Evolutionary conservation across 106 monocot species (phyloP).

Genomic region (Allium cepa): DNA sequence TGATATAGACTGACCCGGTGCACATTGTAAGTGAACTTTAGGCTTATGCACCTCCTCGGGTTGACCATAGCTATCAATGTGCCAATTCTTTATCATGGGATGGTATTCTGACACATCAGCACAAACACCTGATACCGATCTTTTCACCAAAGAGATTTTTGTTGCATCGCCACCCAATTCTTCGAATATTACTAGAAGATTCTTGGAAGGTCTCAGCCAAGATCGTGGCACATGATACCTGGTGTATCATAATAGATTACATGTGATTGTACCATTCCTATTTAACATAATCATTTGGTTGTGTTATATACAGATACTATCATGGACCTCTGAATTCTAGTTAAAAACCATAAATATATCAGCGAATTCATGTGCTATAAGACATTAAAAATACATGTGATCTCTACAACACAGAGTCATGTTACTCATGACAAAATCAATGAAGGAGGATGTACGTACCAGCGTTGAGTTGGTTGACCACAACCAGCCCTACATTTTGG

Average conservation of each 20-base stretch:
- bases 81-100: constrained; percentile 75
- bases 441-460: constrained; percentile 24
- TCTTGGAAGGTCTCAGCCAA: constrained; percentile 74
- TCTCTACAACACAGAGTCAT: no score
- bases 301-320: no score
- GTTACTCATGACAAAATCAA: no score
- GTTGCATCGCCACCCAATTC: constrained; percentile 83
- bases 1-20: constrained; percentile 73
- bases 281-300: no score
- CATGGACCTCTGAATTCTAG: neutral
- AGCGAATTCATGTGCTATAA: no score
- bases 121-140: constrained; percentile 72
- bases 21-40: constrained; percentile 75
- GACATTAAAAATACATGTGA: no score
- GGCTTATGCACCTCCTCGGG: constrained; percentile 41
- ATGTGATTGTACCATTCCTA: no score
- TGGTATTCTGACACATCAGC: constrained; percentile 88
- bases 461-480: constrained; percentile 85
- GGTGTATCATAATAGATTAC: neutral
- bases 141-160: constrained; percentile 64
- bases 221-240: constrained; percentile 99
- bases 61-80: constrained; percentile 59
- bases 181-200: constrained; percentile 87
- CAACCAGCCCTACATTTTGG: constrained; percentile 86
- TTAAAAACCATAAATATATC: neutral